phyloP scores from a whole-genome alignment of 2,329 filamentous ascomycete genomes.

The Aphanoascus verrucosus region DNA sequence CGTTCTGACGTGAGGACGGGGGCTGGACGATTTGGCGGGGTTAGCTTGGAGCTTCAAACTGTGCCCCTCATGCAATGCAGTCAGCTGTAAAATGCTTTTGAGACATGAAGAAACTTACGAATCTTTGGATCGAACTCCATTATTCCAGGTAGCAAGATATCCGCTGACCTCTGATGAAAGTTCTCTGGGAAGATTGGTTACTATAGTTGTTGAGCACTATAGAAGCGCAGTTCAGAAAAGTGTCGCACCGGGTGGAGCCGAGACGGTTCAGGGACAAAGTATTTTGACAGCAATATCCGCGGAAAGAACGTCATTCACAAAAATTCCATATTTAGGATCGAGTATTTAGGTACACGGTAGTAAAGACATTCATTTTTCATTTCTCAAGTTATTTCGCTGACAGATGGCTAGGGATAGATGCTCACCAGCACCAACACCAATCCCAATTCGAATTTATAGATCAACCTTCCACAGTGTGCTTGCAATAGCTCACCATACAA shows the following conservation, averaged over 20 bases:
- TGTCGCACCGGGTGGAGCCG: too few relatives aligned
- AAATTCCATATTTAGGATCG: too few relatives aligned
- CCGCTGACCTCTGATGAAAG: background rate
- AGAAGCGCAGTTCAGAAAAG: too few relatives aligned
- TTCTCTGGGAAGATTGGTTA: background rate
- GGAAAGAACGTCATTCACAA: too few relatives aligned
- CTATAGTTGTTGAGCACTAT: too few relatives aligned
- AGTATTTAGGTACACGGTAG: too few relatives aligned
- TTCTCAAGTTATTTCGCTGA: background rate
- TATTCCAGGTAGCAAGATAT: constrained; percentile 8
- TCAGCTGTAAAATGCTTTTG: background rate
- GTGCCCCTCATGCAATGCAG: constrained; percentile 10
- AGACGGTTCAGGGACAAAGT: too few relatives aligned
- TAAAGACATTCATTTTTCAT: background rate
- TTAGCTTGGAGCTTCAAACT: constrained; percentile 8
- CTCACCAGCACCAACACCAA: too few relatives aligned
- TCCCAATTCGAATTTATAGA: too few relatives aligned
- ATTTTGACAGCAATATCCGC: too few relatives aligned
- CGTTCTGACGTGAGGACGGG: constrained; percentile 69
- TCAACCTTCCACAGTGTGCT: too few relatives aligned
- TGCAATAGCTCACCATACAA: background rate
- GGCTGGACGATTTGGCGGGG: constrained; percentile 40
- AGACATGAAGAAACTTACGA: constrained; percentile 42
- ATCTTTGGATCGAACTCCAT: constrained; percentile 71
- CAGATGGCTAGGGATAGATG: too few relatives aligned